Evolutionary conservation across 257 asterid genomes (phyloP), one percentile per base, ranked within the genome.

Genomic region (Petunia secreta): DNA sequence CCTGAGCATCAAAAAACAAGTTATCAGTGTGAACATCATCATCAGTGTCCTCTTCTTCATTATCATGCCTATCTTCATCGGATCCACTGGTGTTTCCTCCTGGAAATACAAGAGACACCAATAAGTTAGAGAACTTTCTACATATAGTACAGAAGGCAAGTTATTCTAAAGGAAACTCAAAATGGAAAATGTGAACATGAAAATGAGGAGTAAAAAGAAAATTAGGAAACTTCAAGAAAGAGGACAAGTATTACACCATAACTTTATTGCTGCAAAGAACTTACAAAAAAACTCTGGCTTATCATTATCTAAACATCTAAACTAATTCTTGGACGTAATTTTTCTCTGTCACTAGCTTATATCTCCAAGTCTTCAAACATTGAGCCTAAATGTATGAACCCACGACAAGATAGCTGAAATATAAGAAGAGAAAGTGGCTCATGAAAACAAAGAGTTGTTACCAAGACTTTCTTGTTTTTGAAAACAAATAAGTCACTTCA

Each of bases 1-100:
- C 80, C 43, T 52, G 68, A 63, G 84, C 79, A 75, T 81, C 84
- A 38, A 65, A 64, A 81, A 50, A 81, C 52, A 39, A 14, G 65
- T 64, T 43, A 14, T 79, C 75, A 2, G 59, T 10, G 77, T 75
- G 66, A 81, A 74, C 77, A 63, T 81, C 80, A 59, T 46, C 84
- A 40, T 63, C 76, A 62, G 40, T 48, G 4, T 75, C 84, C 59
- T 53, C 60, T 44, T 75, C 79, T 58, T 5, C 44, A 25, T 14
- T 53, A 63, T 46, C 54, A 36, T 46, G 74, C 74, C 73, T 65
- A 65, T 78, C 63, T 62, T 81, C 84, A 0, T 75, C 65, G 11
- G 57, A 43, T 54, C 60, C 66, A 34, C 80, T 64, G n/a, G 69
- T 39, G 77, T 62, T 75, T 34, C 84, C 80, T 73, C 78, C 84